Evolutionary conservation across 441 rosid genomes (phyloP).

Genomic region (Codiaeum variegatum): DNA sequence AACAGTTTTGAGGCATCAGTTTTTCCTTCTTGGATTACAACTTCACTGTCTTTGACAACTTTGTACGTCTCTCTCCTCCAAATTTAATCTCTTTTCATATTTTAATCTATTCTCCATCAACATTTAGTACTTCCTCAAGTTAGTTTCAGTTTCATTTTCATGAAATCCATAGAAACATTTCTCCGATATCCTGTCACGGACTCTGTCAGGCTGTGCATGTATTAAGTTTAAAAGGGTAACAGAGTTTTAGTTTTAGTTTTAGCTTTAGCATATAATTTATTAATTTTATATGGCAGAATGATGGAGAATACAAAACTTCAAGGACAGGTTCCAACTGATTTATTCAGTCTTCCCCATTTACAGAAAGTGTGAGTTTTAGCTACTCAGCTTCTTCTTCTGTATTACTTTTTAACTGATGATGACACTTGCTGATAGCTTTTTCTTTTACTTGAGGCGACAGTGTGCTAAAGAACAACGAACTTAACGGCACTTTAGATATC

Average conservation of each 20-base stretch:
- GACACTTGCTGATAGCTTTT: conserved; percentile 2
- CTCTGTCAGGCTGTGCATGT: background rate
- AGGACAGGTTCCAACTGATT: conserved; percentile 46
- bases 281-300: conserved; percentile 38
- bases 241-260: background rate
- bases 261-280: background rate
- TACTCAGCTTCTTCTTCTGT: conserved; percentile 8
- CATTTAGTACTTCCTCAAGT: background rate
- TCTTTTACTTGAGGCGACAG: conserved; percentile 29
- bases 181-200: background rate
- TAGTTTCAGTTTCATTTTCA: too few species aligned
- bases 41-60: conserved; percentile 47
- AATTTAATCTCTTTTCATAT: background rate
- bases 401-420: background rate
- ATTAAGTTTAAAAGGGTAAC: background rate
- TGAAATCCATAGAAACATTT: background rate
- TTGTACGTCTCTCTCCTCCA: conserved; percentile 44
- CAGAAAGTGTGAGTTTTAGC: conserved; percentile 54
- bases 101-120: background rate
- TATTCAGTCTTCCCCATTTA: conserved; percentile 52
- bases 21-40: conserved; percentile 55
- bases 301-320: conserved; percentile 48
- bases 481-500: conserved; percentile 49
- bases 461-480: conserved; percentile 37
- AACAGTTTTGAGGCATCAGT: conserved; percentile 43